These are phyloP conservation scores for Phoenix roebelenii DNA, from an alignment of 176 grass and related monocot species.

Conservation along the genomic window DNA sequence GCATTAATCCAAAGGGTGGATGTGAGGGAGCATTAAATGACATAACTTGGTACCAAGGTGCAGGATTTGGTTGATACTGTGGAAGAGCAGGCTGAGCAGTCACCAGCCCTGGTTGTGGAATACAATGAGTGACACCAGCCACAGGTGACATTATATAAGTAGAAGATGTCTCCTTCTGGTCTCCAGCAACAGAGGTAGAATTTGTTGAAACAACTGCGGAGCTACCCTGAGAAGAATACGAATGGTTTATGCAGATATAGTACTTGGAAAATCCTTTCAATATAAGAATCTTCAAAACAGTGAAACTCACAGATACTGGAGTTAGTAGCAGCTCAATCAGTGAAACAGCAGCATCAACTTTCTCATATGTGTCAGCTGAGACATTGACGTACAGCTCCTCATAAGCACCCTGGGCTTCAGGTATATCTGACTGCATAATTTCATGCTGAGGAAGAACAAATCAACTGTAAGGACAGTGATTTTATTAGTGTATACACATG, in stretches of 20 bases:
- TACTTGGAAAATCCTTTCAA: too few species aligned
- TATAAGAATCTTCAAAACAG: too few species aligned
- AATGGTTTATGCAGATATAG: background rate
- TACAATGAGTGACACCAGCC: slow-evolving; percentile 26
- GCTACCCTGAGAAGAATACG: background rate
- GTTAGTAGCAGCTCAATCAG: slow-evolving; percentile 73
- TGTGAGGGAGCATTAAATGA: slow-evolving; percentile 22
- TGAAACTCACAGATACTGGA: slow-evolving; percentile 56
- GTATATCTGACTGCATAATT: slow-evolving; percentile 54
- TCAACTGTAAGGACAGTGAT: slow-evolving; percentile 1
- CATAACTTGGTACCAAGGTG: slow-evolving; percentile 38
- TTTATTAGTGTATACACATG: background rate
- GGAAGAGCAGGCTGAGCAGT: slow-evolving; percentile 33
- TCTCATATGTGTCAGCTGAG: slow-evolving; percentile 75
- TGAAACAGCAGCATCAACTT: slow-evolving; percentile 78
- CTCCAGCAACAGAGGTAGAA: slow-evolving; percentile 10
- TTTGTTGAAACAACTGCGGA: background rate
- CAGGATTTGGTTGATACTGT: slow-evolving; percentile 49
- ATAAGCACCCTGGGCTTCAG: slow-evolving; percentile 50
- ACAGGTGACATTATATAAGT: slow-evolving; percentile 19
- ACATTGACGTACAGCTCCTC: slow-evolving; percentile 73
- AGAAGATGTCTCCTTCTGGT: slow-evolving; percentile 23
- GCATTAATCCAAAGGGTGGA: slow-evolving; percentile 20
- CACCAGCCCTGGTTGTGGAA: slow-evolving; percentile 15
- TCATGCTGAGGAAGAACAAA: slow-evolving; percentile 50